These are phyloP conservation scores for Podila minutissima DNA, from an alignment of 192 early-diverging fungal genomes.

Conservation along the genomic window DNA sequence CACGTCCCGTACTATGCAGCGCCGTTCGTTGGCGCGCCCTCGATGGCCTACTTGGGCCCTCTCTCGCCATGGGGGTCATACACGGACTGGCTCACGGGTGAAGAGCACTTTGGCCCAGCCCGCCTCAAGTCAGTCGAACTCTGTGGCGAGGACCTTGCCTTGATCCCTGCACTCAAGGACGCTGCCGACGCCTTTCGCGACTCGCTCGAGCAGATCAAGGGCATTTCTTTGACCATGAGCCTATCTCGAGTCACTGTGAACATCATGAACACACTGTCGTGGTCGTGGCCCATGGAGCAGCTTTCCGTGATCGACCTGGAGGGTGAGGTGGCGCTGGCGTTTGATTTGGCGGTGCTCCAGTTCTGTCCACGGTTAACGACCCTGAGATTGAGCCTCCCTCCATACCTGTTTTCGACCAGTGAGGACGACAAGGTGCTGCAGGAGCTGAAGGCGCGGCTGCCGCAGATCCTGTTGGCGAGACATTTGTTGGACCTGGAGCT, in stretches of 20 bases:
- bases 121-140: slow-evolving; percentile 32
- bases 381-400: slow-evolving; percentile 21
- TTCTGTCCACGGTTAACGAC: slow-evolving; percentile 20
- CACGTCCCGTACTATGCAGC: background rate
- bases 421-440: slow-evolving; percentile 25
- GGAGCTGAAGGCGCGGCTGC: slow-evolving; percentile 16
- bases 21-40: background rate
- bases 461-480: slow-evolving; percentile 23
- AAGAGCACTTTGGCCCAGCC: background rate
- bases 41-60: too few species aligned
- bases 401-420: slow-evolving; percentile 36
- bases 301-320: slow-evolving; percentile 27
- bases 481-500: slow-evolving; percentile 35
- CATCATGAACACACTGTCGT: slow-evolving; percentile 9
- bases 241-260: background rate
- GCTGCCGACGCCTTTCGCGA: slow-evolving; percentile 40
- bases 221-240: slow-evolving; percentile 14
- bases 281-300: slow-evolving; percentile 26
- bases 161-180: slow-evolving; percentile 30
- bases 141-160: slow-evolving; percentile 25
- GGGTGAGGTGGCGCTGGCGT: slow-evolving; percentile 33
- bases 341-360: slow-evolving; percentile 22
- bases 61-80: too few species aligned
- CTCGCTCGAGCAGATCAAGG: slow-evolving; percentile 28
- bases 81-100: slow-evolving; percentile 2